Base-by-base conservation (phyloP, 257 asterid species). In the Rehmannia glutinosa region DNA sequence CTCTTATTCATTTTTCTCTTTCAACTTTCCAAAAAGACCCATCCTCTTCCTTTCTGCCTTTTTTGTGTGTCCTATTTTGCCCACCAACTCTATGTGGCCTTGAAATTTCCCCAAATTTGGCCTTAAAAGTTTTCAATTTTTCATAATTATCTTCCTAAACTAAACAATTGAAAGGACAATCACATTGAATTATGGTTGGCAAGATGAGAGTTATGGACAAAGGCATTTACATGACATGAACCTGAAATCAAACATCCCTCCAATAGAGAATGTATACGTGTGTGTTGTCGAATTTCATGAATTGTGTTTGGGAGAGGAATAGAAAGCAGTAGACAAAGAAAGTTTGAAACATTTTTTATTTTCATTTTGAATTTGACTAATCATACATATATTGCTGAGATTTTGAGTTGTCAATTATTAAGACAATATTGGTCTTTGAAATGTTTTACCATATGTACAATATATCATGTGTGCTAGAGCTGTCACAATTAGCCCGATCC, bases 11-110 rank as follows among this genome's bases (percentile, higher is more conserved):
- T 43, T 20, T 46, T 17, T 45, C 11, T 45, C 50, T 8, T 5
- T 49, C 35, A 51, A 27, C 56, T 68, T 70, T 64, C 62, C 67
- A 4, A 73, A 76, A 69, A 72, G 6, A 55, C 84, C 79, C 65
- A 70, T 47, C 64, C 41, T 58, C 53, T 59, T 62, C 23, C 33
- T 71, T 39, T 15, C 59, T 35, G 51, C 67, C 74, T 68, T 68
- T 62, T 60, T 69, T 69, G 69, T 75, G 49, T 54, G 33, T 62
- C 73, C 55, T 58, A 4, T 75, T 59, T 19, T 75, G 73, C 77
- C 77, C 73, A 66, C 69, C 74, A 73, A 69, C 72, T 59, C 30
- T 47, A 17, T 51, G n/a, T 24, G 6, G 13, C 55, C 54, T 36
- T 43, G 16, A 21, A 30, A 15, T 16, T 30, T 10, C 72, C 56